These are phyloP conservation scores for Pestalotiopsis fici DNA, from an alignment of 2,329 filamentous ascomycete genomes.

Conservation along the genomic window DNA sequence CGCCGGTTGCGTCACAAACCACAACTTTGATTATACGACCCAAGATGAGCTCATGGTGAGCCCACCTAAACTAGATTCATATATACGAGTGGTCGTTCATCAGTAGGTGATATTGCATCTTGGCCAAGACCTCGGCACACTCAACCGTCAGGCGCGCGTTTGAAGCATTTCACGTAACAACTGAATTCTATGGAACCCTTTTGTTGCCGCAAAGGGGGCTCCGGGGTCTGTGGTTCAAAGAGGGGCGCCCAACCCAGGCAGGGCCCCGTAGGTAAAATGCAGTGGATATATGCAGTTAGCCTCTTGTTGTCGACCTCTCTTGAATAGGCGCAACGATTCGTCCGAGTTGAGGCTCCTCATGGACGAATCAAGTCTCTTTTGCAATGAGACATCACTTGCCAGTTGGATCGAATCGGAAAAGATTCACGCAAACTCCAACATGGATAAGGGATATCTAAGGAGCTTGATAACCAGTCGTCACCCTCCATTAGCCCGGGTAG, in stretches of 20 bases:
- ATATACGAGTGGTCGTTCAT: background rate
- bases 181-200: constrained; percentile 13
- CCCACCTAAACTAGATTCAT: background rate
- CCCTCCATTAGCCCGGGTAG: background rate
- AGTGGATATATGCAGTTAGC: background rate
- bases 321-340: background rate
- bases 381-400: background rate
- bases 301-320: background rate
- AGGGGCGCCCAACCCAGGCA: background rate
- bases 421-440: background rate
- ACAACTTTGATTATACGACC: background rate
- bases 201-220: constrained; percentile 15
- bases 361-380: background rate
- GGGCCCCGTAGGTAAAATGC: no score
- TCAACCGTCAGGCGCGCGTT: constrained; percentile 11
- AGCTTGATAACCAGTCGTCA: background rate
- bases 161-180: constrained; percentile 24
- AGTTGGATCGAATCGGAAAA: background rate
- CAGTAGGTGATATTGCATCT: background rate
- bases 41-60: background rate
- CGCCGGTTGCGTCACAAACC: background rate
- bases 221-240: background rate
- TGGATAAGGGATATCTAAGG: background rate
- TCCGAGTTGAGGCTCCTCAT: background rate
- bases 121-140: background rate